Percentiles rank a stretch among this genome's conserved stretches.
These are phyloP conservation scores for Monilinia laxa DNA, from an alignment of 2,329 filamentous ascomycete genomes.

Conservation along the genomic window DNA sequence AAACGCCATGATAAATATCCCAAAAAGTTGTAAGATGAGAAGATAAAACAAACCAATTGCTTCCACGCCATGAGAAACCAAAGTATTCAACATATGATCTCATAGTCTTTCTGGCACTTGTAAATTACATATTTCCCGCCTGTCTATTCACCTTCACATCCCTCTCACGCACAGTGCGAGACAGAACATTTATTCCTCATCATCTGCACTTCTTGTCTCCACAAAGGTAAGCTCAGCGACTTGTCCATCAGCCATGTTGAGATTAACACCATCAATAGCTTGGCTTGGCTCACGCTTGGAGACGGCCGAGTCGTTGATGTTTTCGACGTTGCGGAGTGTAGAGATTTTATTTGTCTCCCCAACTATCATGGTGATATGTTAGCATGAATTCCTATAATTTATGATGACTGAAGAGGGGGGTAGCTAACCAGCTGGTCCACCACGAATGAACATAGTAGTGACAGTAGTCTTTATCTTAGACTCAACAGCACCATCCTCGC, in stretches of 20 bases:
- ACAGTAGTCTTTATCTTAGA: conserved; percentile 37
- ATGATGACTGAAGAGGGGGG: not conserved
- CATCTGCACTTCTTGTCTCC: conserved; percentile 35
- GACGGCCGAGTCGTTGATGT: conserved; percentile 21
- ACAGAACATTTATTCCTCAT: conserved; percentile 26
- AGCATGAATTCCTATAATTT: not conserved
- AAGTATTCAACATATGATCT: not conserved
- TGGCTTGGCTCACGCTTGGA: conserved; percentile 30
- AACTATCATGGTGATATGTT: conserved; percentile 7
- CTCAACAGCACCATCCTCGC: conserved; percentile 15
- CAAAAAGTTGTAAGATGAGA: not conserved
- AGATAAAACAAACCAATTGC: not conserved
- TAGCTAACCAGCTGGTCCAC: conserved; percentile 32
- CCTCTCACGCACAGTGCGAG: not conserved
- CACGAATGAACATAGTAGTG: conserved; percentile 38
- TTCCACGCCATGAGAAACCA: conserved; percentile 1
- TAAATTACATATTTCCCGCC: conserved; percentile 17
- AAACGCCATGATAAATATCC: not conserved
- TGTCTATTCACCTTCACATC: not conserved
- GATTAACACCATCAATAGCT: conserved; percentile 36
- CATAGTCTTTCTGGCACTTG: conserved; percentile 7
- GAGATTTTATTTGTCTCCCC: conserved; percentile 23
- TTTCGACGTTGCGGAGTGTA: conserved; percentile 21
- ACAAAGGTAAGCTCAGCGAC: conserved; percentile 39
- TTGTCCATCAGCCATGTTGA: conserved; percentile 38